Conservation (phyloP, 495 filamentous ascomycete genomes). For the Bombardia bombarda region DNA sequence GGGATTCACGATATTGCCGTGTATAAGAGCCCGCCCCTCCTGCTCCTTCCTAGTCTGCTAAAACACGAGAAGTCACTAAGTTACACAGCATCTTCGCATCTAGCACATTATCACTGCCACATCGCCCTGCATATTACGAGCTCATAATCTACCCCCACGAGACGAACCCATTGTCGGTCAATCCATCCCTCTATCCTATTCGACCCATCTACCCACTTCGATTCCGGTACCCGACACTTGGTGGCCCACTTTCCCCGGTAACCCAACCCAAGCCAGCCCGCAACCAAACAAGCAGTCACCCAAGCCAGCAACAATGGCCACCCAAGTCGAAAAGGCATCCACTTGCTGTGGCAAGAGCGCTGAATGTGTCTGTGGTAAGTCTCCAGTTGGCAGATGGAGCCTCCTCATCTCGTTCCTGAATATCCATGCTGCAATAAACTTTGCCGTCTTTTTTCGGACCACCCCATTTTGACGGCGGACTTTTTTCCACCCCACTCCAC, state of each 20-base stretch:
- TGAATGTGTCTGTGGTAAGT: slow-evolving; percentile 44
- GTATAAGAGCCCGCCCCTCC: neutral
- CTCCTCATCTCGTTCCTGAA: neutral
- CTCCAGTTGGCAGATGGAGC: too few relatives aligned
- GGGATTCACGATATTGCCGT: neutral
- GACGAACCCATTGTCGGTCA: too few relatives aligned
- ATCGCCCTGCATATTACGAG: neutral
- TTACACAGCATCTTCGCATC: neutral
- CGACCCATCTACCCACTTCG: too few relatives aligned
- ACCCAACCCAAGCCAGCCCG: too few relatives aligned
- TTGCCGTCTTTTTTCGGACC: too few relatives aligned
- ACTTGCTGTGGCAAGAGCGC: slow-evolving; percentile 46
- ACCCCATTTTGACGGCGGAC: too few relatives aligned
- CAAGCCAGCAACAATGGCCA: slow-evolving; percentile 13
- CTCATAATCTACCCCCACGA: neutral
- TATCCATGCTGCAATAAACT: neutral
- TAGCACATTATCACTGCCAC: neutral
- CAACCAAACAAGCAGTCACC: slow-evolving; percentile 1
- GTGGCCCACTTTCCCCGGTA: neutral
- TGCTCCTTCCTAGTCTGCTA: too few relatives aligned
- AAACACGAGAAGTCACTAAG: too few relatives aligned
- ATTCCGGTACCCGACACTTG: too few relatives aligned
- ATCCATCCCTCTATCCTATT: too few relatives aligned
- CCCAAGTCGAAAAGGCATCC: slow-evolving; percentile 16
- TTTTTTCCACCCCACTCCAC: too few relatives aligned